Evolutionary conservation across 768 basidiomycete species (phyloP).

Genomic region (Suillus alpinus): DNA sequence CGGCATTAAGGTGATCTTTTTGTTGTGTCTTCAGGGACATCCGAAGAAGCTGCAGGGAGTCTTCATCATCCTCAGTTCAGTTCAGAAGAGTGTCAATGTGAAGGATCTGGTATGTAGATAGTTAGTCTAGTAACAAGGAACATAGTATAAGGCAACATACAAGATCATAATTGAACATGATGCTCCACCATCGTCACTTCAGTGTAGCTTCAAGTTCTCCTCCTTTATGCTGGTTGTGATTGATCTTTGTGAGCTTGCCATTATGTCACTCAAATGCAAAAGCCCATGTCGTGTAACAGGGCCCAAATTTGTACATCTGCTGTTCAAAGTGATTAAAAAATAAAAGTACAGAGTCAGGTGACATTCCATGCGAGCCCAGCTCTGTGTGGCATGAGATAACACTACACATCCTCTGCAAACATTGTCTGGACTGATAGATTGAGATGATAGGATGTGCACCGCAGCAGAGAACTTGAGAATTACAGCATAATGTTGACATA

Average conservation of each 20-base stretch:
- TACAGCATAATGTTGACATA: not conserved
- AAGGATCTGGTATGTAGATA: no score
- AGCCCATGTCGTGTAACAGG: no score
- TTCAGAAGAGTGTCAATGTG: no score
- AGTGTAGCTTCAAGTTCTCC: not conserved
- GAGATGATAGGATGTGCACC: not conserved
- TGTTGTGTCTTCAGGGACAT: no score
- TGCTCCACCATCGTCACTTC: not conserved
- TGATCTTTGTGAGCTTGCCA: not conserved
- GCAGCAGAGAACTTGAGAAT: not conserved
- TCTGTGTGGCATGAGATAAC: not conserved
- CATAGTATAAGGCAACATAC: no score
- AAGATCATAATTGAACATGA: no score
- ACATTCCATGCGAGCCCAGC: not conserved
- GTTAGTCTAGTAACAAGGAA: no score
- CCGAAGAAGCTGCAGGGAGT: no score
- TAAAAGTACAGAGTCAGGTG: not conserved
- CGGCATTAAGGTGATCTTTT: no score
- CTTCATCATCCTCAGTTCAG: no score
- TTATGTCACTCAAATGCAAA: conserved; percentile 1
- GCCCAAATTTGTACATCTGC: no score
- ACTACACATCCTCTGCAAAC: not conserved
- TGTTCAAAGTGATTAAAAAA: not conserved
- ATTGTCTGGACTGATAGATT: not conserved
- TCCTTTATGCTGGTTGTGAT: not conserved